These are phyloP conservation scores for Hemileccinum rubropunctum DNA, from an alignment of 768 basidiomycete genomes.

Conservation along the genomic window DNA sequence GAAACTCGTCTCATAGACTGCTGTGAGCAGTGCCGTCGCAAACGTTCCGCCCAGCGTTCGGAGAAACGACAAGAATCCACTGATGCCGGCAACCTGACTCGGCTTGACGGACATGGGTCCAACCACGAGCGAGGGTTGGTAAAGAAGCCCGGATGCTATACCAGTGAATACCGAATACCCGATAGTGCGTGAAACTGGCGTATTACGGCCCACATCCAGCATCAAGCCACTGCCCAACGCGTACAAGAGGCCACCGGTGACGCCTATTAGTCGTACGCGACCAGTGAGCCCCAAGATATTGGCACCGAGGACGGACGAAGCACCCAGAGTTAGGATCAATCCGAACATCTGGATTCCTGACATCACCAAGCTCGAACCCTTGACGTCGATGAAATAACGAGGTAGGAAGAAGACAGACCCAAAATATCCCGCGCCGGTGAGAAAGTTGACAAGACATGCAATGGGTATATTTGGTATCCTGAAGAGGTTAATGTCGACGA, in stretches of 20 bases:
- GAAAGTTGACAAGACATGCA: conserved; percentile 36
- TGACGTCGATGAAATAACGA: conserved; percentile 39
- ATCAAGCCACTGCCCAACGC: conserved; percentile 33
- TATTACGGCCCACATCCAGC: conserved; percentile 31
- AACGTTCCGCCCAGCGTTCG: conserved; percentile 34
- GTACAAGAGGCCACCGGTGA: conserved; percentile 30
- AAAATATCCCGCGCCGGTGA: conserved; percentile 38
- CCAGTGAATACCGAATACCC: conserved; percentile 33
- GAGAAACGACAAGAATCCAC: conserved; percentile 36
- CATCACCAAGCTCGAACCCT: conserved; percentile 30
- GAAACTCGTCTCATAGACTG: conserved; percentile 32
- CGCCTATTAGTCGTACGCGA: conserved; percentile 30
- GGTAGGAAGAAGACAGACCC: conserved; percentile 37
- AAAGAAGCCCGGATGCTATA: conserved; percentile 31
- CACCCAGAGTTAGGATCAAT: conserved; percentile 32
- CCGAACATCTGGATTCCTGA: conserved; percentile 38
- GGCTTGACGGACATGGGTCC: conserved; percentile 36
- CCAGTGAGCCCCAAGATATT: conserved; percentile 33
- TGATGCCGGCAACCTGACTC: conserved; percentile 33
- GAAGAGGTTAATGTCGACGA: conserved; percentile 35
- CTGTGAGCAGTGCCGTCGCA: conserved; percentile 35
- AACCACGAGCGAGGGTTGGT: conserved; percentile 35
- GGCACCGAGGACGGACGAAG: conserved; percentile 35
- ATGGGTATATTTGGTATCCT: conserved; percentile 34
- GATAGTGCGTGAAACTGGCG: conserved; percentile 26